Base-by-base conservation (phyloP, 345 rosid genomes). In the Erucastrum elatum region DNA sequence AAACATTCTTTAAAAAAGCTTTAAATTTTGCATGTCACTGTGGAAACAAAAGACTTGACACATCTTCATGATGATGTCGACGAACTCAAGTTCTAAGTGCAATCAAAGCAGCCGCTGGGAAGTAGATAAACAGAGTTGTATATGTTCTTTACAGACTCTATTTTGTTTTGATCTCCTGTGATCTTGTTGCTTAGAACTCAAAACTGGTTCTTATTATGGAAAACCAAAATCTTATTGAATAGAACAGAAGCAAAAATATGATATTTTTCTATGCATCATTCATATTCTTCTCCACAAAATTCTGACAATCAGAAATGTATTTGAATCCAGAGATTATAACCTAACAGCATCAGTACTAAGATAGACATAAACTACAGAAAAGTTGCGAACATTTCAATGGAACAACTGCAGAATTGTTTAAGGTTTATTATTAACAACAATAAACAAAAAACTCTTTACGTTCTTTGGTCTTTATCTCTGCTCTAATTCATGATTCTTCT, bases 1-100 rank as follows among this genome's bases (percentile, higher is more conserved):
- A 21, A 21, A 21, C 21, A 21, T 21, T 21, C 21, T 21, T 21
- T 21, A 21, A 21, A 21, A 21, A 21, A 21, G 21, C 21, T 21
- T 21, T 21, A 21, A 21, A 21, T 21, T 21, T 21, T 21, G 21
- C 21, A 21, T 21, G 21, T 21, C 21, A 21, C 21, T 1, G 21
- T 21, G 21, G 21, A 21, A 29, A 29, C 31, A 29, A 29, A 29
- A 4, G 31, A 59, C 80, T 91, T 86, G 91, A 87, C 21, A 71
- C 87, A 77, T 82, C 73, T 89, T 21, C 65, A 90, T 27, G 86
- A 85, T 25, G 98, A 95, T 66, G 94, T 83, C n/a, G 96, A 90
- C 10, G 91, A 78, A 80, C 82, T 91, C 16, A 86, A 82, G 80
- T 12, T 58, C 73, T 93, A 97, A 4, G 86, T 91, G 11, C 75